Base-by-base conservation (phyloP, 2,329 filamentous ascomycete genomes). In the Exophiala bonariae region DNA sequence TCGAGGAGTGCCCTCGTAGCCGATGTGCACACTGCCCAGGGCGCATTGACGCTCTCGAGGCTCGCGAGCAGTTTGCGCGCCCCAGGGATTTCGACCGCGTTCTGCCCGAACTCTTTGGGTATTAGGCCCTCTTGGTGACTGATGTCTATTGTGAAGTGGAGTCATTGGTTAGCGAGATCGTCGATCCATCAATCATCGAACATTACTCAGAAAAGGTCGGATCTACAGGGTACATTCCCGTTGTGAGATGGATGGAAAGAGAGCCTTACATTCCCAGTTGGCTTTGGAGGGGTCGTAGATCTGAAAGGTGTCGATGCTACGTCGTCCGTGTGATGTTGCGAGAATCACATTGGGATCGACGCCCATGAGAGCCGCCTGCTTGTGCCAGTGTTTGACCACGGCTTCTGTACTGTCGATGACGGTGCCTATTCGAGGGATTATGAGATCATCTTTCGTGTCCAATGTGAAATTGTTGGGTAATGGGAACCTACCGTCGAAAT, bases 81-180 rank as follows among this genome's bases (percentile, higher is more conserved):
- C 10, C 92, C 93, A 1, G 89, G 89, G 56, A 97, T 89, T 67
- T 96, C 91, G 50, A 84, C 76, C 31, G 89, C 92, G 66, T 92
- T 85, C 32, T 77, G 68, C 44, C 89, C 89, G 70, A 87, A 89
- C 42, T 86, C 76, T 62, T 81, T 79, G 3, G 92, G 92, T 30
- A 97, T 82, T 17, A 79, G 74, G 18, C 81, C 84, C 72, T 97
- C 93, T 66, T 91, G 81, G 47, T 85, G 72, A 65, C 80, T 81
- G 59, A 96, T 83, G 63, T 96, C 90, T 95, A 61, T n/a, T n/a
- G n/a, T n/a, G n/a, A n/a, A n/a, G n/a, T n/a, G n/a, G n/a, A n/a
- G n/a, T n/a, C 4, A 22, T 22, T 18, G 3, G 10, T 50, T 46
- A 41, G 47, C 30, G n/a, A n/a, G n/a, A n/a, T n/a, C n/a, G n/a